phyloP scores from a whole-genome alignment of 2,329 filamentous ascomycete genomes.

The Fusarium metavorans region DNA sequence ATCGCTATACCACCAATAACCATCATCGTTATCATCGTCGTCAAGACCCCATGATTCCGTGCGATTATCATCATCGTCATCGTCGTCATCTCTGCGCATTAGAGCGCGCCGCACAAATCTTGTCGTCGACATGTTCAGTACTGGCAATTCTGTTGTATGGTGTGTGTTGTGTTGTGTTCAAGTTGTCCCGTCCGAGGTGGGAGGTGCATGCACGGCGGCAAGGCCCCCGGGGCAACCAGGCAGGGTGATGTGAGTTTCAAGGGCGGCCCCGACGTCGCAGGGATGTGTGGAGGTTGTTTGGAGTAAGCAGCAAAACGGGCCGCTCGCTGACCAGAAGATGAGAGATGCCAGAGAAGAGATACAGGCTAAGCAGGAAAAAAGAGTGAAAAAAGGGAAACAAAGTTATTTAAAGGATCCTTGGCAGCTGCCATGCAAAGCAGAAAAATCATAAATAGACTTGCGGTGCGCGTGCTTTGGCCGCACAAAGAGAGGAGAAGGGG shows the following conservation, averaged over 20 bases:
- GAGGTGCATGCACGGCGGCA: constrained; percentile 13
- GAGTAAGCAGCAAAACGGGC: not conserved
- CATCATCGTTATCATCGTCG: constrained; percentile 27
- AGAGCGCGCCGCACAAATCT: constrained; percentile 29
- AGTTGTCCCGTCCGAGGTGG: constrained; percentile 8
- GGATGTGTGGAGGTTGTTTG: not conserved
- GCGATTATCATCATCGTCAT: constrained; percentile 16
- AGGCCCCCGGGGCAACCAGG: not conserved
- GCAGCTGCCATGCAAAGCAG: not conserved
- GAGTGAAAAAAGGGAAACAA: not conserved
- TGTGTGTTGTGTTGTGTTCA: constrained; percentile 18
- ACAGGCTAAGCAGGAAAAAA: not conserved
- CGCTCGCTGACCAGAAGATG: not conserved
- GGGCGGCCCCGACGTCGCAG: constrained; percentile 8
- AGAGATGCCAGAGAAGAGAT: not conserved
- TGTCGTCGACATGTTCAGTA: constrained; percentile 28
- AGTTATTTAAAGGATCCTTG: not conserved
- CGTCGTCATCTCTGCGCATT: constrained; percentile 30
- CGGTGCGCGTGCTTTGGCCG: constrained; percentile 13
- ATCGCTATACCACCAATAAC: constrained; percentile 48
- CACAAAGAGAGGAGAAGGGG: constrained; percentile 23
- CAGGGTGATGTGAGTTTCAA: not conserved
- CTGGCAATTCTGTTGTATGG: constrained; percentile 1
- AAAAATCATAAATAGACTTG: constrained; percentile 19
- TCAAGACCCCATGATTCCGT: constrained; percentile 3